Evolutionary conservation across 1,284 basidiomycete genomes (phyloP).

Genomic region (Puccinia horiana): DNA sequence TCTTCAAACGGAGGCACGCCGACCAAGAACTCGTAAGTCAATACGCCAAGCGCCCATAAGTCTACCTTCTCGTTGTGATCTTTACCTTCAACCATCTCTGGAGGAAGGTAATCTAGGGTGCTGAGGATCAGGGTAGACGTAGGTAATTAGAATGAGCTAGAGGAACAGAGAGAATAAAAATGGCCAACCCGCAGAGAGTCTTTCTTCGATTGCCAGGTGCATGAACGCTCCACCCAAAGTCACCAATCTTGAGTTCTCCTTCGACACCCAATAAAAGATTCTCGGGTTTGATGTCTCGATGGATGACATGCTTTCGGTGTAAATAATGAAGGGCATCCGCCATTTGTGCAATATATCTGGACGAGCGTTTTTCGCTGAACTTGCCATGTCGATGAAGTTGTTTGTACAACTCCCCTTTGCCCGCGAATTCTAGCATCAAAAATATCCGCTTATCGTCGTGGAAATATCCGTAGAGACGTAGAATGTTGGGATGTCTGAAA

Average conservation of each 20-base stretch:
- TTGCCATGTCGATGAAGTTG: constrained; percentile 80
- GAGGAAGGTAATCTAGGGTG: constrained; percentile 93
- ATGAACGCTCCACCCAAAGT: constrained; percentile 99
- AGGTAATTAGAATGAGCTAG: constrained; percentile 51
- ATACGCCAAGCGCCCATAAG: constrained; percentile 93
- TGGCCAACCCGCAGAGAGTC: constrained; percentile 46
- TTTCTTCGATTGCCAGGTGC: constrained; percentile 76
- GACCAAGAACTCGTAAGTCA: constrained; percentile 91
- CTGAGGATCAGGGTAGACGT: constrained; percentile 82
- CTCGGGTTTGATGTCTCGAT: constrained; percentile 98
- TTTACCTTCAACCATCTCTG: constrained; percentile 94
- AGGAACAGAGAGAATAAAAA: not conserved
- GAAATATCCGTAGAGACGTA: constrained; percentile 94
- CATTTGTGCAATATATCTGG: constrained; percentile 96
- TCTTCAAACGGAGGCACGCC: constrained; percentile 95
- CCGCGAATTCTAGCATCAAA: constrained; percentile 94
- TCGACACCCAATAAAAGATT: constrained; percentile 92
- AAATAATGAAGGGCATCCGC: constrained; percentile 91
- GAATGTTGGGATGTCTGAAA: constrained; percentile 82
- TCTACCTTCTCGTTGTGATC: constrained; percentile 88
- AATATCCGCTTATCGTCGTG: constrained; percentile 98
- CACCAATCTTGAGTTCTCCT: constrained; percentile 96
- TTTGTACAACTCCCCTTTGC: constrained; percentile 93
- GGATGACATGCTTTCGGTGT: constrained; percentile 94
- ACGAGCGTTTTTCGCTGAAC: constrained; percentile 83